Base-by-base conservation (phyloP, 2,329 filamentous ascomycete genomes). In the Sporothrix luriei region DNA sequence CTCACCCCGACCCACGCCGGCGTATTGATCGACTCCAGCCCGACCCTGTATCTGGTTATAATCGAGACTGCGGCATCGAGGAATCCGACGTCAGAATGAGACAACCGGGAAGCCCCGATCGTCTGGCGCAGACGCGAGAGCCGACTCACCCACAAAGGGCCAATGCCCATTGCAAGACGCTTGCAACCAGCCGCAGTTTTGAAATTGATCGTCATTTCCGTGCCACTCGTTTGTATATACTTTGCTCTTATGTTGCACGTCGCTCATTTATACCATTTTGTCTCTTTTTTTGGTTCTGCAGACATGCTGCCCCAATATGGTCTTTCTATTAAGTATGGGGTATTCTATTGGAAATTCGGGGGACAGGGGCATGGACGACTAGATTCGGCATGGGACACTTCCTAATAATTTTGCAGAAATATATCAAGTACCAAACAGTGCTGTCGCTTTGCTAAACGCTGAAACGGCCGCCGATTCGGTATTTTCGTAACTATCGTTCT, bases 261-360 rank as follows among this genome's bases (percentile, higher is more conserved):
- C 40, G 1, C 26, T 33, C 6, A 3, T 54, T 24, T 19, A 24
- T 10, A 19, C 46, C 57, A 62, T 38, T 43, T 11, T 59, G 13
- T 40, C 5, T 14, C 40, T 59, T 19, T 3, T 33, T 10, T 7
- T 57, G 2, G 2, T 62, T 14, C 5, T 46, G 3, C 5, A 62
- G 57, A 21, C 57, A 62, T 62, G 57, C 24, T n/a, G 21, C 21
- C 57, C 6, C 38, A n/a, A 46, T 46, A 46, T 46, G 46, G 46
- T 46, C 11, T 46, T 61, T 14, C 21, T n/a, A 40, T 46, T 61
- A 38, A 38, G 43, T 38, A 13, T 57, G 7, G 16, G 29, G 11
- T 38, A 21, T 33, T 38, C 13, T 26, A 54, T 26, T 57, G 54
- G 54, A 29, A 10, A 38, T 55, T 16, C 33, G 9, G 33, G 9